phyloP scores from a whole-genome alignment of 2,329 filamentous ascomycete genomes.

The Botrytis elliptica region DNA sequence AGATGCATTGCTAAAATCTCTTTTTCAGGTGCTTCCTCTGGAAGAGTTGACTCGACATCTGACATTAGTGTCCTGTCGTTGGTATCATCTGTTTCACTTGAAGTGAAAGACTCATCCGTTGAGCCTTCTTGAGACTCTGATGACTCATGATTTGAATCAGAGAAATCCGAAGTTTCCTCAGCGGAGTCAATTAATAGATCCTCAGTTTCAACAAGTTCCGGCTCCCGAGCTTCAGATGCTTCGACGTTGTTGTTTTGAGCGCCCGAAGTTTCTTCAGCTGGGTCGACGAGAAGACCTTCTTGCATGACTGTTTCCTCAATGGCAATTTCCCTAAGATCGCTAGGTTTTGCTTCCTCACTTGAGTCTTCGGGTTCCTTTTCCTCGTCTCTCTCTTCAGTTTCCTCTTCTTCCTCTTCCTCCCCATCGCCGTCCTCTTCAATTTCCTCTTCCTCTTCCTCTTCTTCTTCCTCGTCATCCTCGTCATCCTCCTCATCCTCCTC shows the following conservation, averaged over 20 bases:
- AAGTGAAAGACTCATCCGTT: background rate
- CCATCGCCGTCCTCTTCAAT: constrained; percentile 19
- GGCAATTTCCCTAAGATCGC: constrained; percentile 3
- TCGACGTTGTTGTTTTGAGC: background rate
- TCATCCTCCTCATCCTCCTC: constrained; percentile 21
- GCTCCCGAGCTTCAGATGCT: background rate
- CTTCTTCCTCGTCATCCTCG: constrained; percentile 24
- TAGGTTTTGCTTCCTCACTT: background rate
- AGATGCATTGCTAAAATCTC: constrained; percentile 45
- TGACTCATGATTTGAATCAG: constrained; percentile 13
- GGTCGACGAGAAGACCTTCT: background rate
- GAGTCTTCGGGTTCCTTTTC: background rate
- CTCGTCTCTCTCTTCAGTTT: constrained; percentile 1
- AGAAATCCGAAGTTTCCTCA: background rate
- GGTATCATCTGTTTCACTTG: background rate
- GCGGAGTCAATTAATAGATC: background rate
- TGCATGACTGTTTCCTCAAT: constrained; percentile 10
- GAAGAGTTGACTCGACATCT: background rate
- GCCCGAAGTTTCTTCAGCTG: background rate
- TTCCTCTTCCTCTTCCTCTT: constrained; percentile 2
- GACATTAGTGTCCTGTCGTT: background rate
- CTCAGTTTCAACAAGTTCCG: background rate
- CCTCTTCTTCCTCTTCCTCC: constrained; percentile 21
- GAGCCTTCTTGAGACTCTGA: constrained; percentile 10
- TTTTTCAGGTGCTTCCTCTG: constrained; percentile 15